Evolutionary conservation across 2,329 filamentous ascomycete species (phyloP).

Genomic region (Lithohypha guttulata): DNA sequence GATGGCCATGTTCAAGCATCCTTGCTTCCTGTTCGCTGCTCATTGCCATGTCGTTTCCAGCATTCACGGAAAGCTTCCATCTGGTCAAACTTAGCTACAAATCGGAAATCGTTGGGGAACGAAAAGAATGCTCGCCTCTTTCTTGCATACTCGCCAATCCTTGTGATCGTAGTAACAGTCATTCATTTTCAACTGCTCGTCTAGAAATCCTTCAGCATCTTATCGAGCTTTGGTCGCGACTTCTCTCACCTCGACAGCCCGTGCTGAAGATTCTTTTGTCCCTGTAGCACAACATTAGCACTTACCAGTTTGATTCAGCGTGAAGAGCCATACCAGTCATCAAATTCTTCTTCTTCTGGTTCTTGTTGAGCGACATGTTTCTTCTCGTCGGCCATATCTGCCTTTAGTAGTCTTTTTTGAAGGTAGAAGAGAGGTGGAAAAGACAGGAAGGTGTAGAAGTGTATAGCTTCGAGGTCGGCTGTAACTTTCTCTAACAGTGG

Average conservation of each 20-base stretch:
- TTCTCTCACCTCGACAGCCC: conserved; percentile 60
- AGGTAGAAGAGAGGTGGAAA: too few relatives aligned
- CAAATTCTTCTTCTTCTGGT: conserved; percentile 64
- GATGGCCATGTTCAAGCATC: conserved; percentile 35
- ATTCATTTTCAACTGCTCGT: conserved; percentile 79
- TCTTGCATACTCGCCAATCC: conserved; percentile 82
- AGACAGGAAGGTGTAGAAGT: too few relatives aligned
- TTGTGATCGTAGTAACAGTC: conserved; percentile 95
- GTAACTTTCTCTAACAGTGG: too few relatives aligned
- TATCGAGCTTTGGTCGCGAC: not conserved
- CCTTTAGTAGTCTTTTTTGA: too few relatives aligned
- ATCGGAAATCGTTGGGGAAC: conserved; percentile 12
- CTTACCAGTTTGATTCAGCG: conserved; percentile 12
- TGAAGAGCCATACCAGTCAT: conserved; percentile 65
- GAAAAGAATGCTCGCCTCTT: conserved; percentile 56
- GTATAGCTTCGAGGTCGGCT: too few relatives aligned
- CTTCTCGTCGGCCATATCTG: conserved; percentile 49
- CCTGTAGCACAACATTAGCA: conserved; percentile 42
- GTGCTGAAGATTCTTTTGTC: conserved; percentile 97
- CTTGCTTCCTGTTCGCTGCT: conserved; percentile 67
- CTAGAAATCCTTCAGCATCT: conserved; percentile 37
- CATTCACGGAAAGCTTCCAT: conserved; percentile 83
- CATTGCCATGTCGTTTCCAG: conserved; percentile 84
- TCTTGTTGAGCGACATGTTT: conserved; percentile 38
- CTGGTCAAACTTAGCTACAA: conserved; percentile 37